A percentile compares a stretch with the other conserved stretches of the same genome.
Conservation (phyloP, 78 protist species). For the Capsaspora owczarzaki region DNA sequence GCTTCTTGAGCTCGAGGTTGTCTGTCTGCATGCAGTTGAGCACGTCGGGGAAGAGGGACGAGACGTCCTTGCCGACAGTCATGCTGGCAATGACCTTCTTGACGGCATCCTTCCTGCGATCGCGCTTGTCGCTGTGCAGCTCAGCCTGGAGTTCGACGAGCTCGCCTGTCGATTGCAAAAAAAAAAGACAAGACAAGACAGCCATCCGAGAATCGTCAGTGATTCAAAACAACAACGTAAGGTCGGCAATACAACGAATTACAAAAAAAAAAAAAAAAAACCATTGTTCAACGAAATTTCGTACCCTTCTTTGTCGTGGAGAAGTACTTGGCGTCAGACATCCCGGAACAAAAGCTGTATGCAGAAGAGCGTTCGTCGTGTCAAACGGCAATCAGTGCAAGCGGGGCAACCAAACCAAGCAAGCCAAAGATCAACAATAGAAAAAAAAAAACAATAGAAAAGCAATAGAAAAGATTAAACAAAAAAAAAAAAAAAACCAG, state of each 20-base stretch:
- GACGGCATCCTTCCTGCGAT: conserved; percentile 84
- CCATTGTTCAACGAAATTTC: neutral
- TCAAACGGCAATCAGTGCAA: too few relatives aligned
- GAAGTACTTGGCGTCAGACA: conserved; percentile 39
- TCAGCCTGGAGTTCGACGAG: conserved; percentile 32
- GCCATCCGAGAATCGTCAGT: neutral
- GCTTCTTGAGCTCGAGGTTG: conserved; percentile 94
- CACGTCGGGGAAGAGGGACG: conserved; percentile 69
- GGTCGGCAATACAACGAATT: neutral
- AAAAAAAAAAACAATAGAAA: too few relatives aligned
- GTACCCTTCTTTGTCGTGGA: conserved; percentile 41
- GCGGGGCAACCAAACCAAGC: too few relatives aligned
- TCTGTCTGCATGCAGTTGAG: conserved; percentile 86
- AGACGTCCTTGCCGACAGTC: conserved; percentile 99
- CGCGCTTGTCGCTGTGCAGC: conserved; percentile 26
- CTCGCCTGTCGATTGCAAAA: conserved; percentile 16
- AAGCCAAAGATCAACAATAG: too few relatives aligned
- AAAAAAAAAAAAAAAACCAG: too few relatives aligned
- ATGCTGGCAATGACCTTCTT: conserved; percentile 96
- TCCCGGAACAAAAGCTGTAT: too few relatives aligned
- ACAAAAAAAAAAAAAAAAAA: neutral
- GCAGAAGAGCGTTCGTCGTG: too few relatives aligned
- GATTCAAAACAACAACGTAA: neutral
- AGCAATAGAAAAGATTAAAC: too few relatives aligned
- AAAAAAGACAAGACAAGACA: neutral